These are phyloP conservation scores for Verticillium klebahnii DNA, from an alignment of 2,329 filamentous ascomycete genomes.

Conservation along the genomic window DNA sequence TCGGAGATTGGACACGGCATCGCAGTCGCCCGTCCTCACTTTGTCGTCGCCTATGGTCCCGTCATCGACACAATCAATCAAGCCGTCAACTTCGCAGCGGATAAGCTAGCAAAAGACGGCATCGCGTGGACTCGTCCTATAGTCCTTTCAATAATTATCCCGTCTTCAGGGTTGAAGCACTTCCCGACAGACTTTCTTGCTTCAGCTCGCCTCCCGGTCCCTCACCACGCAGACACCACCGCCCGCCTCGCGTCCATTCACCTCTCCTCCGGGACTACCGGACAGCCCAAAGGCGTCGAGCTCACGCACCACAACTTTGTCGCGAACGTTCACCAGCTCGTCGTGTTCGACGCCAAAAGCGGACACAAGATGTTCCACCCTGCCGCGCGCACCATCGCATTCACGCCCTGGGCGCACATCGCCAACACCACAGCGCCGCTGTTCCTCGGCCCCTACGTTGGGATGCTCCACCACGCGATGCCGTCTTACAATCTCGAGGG, in stretches of 20 bases:
- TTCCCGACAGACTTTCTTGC: constrained; percentile 28
- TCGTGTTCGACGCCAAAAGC: constrained; percentile 24
- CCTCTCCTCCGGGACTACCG: constrained; percentile 66
- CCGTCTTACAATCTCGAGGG: constrained; percentile 30
- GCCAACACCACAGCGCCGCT: constrained; percentile 38
- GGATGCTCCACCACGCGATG: constrained; percentile 40
- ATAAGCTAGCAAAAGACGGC: constrained; percentile 18
- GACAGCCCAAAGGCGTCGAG: constrained; percentile 87
- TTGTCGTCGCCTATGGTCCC: constrained; percentile 32
- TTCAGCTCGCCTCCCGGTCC: constrained; percentile 24
- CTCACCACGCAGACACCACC: constrained; percentile 28
- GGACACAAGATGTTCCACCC: constrained; percentile 29
- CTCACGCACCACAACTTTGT: constrained; percentile 80
- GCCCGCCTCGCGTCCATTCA: constrained; percentile 25
- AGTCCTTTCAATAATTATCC: constrained; percentile 27
- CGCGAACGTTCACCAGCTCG: constrained; percentile 48
- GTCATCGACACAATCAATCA: constrained; percentile 22
- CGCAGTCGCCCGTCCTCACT: constrained; percentile 35
- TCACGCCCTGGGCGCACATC: constrained; percentile 39
- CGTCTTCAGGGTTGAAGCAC: constrained; percentile 18
- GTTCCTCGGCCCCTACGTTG: constrained; percentile 35
- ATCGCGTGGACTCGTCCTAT: constrained; percentile 27
- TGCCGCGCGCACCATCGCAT: constrained; percentile 29
- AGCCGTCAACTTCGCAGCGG: constrained; percentile 25
- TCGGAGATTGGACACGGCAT: constrained; percentile 35